phyloP scores from a whole-genome alignment of 164 flowering plant species.

The Piper longum region DNA sequence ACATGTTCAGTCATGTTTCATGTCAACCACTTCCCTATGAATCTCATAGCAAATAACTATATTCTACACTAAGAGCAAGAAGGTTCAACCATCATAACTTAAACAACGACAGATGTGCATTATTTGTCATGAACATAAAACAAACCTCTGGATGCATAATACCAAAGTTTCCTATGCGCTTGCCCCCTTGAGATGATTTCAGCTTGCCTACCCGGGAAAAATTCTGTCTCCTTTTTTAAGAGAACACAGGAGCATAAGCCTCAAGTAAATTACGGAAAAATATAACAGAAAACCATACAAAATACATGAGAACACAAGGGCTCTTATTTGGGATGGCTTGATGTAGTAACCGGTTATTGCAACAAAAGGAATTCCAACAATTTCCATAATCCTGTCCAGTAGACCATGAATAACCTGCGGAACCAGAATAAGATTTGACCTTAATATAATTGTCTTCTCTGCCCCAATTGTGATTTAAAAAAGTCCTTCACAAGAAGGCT shows the following conservation, averaged over 20 bases:
- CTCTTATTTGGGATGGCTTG: slow-evolving; percentile 46
- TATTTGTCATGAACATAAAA: no score
- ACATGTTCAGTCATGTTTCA: no score
- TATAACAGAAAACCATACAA: not conserved
- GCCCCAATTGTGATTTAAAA: not conserved
- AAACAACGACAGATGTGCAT: no score
- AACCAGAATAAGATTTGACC: not conserved
- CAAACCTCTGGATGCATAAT: slow-evolving; percentile 88
- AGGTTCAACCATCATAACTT: no score
- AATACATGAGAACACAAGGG: not conserved
- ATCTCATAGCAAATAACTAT: no score
- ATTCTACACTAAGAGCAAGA: no score
- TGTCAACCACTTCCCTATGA: no score
- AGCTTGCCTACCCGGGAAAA: slow-evolving; percentile 79
- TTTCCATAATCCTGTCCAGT: slow-evolving; percentile 85
- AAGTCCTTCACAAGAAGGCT: not conserved
- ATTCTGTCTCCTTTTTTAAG: slow-evolving; percentile 70
- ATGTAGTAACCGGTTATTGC: slow-evolving; percentile 46
- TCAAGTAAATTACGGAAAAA: not conserved
- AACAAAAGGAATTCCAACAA: slow-evolving; percentile 46
- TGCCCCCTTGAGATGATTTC: slow-evolving; percentile 55
- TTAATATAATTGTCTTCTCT: not conserved
- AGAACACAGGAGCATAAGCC: not conserved
- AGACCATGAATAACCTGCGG: slow-evolving; percentile 69
- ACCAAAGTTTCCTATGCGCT: slow-evolving; percentile 66